phyloP scores from a whole-genome alignment of 176 grass and related monocot genomes.

The Echinochloa phyllopogon region DNA sequence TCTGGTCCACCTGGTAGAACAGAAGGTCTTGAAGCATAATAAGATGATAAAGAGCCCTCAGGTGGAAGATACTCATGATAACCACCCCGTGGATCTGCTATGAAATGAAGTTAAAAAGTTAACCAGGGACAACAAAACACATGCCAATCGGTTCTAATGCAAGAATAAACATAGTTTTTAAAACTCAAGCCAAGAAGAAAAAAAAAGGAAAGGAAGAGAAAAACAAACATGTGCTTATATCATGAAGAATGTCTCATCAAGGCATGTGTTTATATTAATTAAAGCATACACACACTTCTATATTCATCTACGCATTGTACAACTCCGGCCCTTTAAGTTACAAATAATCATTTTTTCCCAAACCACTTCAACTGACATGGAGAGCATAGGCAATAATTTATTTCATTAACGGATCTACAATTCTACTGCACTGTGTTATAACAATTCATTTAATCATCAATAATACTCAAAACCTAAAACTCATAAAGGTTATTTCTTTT shows the following conservation, averaged over 20 bases:
- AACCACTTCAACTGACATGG: neutral
- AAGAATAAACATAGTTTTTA: neutral
- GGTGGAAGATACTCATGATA: conserved; percentile 49
- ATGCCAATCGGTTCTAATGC: conserved; percentile 7
- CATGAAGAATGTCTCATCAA: neutral
- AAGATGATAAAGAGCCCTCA: conserved; percentile 31
- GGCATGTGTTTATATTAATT: neutral
- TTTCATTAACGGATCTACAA: neutral
- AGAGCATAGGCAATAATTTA: neutral
- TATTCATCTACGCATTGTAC: neutral
- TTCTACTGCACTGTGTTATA: conserved; percentile 2
- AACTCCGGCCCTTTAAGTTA: neutral
- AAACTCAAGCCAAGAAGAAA: neutral
- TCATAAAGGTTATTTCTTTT: neutral
- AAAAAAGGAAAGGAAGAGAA: neutral
- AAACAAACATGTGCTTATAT: neutral
- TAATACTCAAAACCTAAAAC: neutral
- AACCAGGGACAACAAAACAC: conserved; percentile 30
- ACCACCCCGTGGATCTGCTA: conserved; percentile 47
- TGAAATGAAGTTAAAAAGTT: conserved; percentile 34
- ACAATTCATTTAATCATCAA: conserved; percentile 18
- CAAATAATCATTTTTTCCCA: neutral
- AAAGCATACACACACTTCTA: neutral
- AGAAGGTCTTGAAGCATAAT: conserved; percentile 42
- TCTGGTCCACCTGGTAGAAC: conserved; percentile 49